Conservation (phyloP, 208 protist genomes). For the Phytomonas francai region DNA sequence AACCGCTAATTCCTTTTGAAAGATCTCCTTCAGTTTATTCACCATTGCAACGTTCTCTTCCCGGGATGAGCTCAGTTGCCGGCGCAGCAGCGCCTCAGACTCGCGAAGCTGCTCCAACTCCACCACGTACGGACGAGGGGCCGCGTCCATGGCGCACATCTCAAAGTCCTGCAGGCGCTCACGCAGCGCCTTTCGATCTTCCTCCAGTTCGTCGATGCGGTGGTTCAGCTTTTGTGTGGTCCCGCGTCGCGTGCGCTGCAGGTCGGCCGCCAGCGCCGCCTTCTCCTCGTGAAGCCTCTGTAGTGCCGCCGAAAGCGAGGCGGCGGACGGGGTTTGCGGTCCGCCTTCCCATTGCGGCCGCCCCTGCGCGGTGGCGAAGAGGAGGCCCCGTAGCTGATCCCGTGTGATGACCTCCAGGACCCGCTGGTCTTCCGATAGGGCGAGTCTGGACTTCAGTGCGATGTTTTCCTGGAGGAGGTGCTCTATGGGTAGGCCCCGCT, state of each 20-base stretch:
- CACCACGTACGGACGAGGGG: slow-evolving; percentile 32
- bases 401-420: slow-evolving; percentile 18
- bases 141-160: slow-evolving; percentile 21
- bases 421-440: slow-evolving; percentile 18
- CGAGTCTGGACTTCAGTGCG: slow-evolving; percentile 9
- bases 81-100: slow-evolving; percentile 37
- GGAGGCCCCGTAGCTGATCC: neutral
- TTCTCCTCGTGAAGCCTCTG: slow-evolving; percentile 30
- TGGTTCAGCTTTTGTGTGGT: slow-evolving; percentile 31
- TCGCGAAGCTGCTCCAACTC: slow-evolving; percentile 55
- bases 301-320: slow-evolving; percentile 22
- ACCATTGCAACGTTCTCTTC: slow-evolving; percentile 17
- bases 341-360: neutral
- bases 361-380: neutral
- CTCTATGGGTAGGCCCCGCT: neutral
- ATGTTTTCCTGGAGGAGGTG: slow-evolving; percentile 6
- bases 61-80: slow-evolving; percentile 30
- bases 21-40: slow-evolving; percentile 15
- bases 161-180: slow-evolving; percentile 29
- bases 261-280: slow-evolving; percentile 20
- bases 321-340: neutral
- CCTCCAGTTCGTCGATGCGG: slow-evolving; percentile 36
- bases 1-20: slow-evolving; percentile 21
- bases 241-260: slow-evolving; percentile 24
- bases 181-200: slow-evolving; percentile 31